phyloP scores from a whole-genome alignment of 805 yeast species.

The Cyberlindnera euphorbiae region DNA sequence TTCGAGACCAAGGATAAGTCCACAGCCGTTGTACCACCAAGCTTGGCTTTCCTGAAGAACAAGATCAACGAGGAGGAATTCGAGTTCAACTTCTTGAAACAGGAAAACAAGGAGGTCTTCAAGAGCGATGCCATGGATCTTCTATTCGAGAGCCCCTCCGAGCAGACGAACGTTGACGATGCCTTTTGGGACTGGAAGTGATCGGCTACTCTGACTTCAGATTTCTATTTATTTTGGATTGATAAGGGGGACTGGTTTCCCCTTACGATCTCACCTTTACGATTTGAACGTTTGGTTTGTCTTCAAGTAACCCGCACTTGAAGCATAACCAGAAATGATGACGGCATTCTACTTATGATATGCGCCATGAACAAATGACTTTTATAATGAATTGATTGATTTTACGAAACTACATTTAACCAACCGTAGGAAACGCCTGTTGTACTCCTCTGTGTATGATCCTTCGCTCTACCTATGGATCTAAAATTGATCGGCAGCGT shows the following conservation, averaged over 20 bases:
- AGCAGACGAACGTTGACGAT: conserved; percentile 11
- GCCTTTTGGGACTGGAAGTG: conserved; percentile 22
- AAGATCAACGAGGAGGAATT: conserved; percentile 15
- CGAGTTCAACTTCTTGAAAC: conserved; percentile 24
- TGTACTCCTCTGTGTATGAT: too few species aligned
- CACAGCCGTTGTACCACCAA: too few species aligned
- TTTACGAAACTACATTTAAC: not conserved
- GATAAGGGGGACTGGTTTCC: not conserved
- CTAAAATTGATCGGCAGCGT: too few species aligned
- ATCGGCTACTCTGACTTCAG: not conserved
- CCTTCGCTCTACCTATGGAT: too few species aligned
- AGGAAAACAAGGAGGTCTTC: conserved; percentile 12
- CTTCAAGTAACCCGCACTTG: too few species aligned
- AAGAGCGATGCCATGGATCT: conserved; percentile 14
- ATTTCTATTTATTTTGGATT: not conserved
- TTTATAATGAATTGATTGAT: not conserved
- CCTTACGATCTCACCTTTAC: not conserved
- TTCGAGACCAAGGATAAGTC: conserved; percentile 12
- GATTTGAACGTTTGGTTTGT: not conserved
- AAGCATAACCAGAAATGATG: too few species aligned
- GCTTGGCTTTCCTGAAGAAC: conserved; percentile 1
- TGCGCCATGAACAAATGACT: conserved; percentile 1
- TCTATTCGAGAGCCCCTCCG: conserved; percentile 11
- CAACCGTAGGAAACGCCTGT: too few species aligned
- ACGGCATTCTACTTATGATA: not conserved